These are phyloP conservation scores for Micractinium sp. DNA, from an alignment of 139 green algal genomes.

Conservation along the genomic window DNA sequence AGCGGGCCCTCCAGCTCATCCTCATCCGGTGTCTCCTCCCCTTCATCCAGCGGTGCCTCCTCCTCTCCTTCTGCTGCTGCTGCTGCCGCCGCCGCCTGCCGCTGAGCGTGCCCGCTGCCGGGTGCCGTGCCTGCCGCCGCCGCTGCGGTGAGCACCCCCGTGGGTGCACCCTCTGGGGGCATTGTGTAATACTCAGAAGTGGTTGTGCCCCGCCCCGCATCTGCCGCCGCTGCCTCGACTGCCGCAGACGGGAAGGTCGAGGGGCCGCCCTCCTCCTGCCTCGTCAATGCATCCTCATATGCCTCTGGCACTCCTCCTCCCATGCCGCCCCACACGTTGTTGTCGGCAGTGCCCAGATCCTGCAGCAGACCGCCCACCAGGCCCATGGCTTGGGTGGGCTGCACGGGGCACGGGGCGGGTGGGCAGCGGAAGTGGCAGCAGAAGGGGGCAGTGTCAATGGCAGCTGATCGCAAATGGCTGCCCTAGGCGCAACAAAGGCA, in stretches of 20 bases:
- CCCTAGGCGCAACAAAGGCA: neutral
- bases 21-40: slow-evolving; percentile 4
- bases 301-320: too few relatives aligned
- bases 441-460: neutral
- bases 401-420: neutral
- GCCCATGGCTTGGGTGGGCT: neutral
- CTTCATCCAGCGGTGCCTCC: neutral
- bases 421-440: neutral
- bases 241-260: too few relatives aligned
- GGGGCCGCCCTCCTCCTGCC: too few relatives aligned
- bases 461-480: too few relatives aligned
- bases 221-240: neutral
- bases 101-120: neutral
- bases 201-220: neutral
- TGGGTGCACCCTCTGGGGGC: too few relatives aligned
- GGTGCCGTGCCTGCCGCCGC: neutral
- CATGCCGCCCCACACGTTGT: neutral
- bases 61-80: neutral
- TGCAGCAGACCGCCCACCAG: neutral
- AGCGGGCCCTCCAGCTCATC: neutral
- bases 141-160: too few relatives aligned
- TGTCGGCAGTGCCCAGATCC: slow-evolving; percentile 10
- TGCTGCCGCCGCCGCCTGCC: neutral
- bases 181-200: neutral
- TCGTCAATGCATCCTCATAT: too few relatives aligned